Evolutionary conservation across 2,329 filamentous ascomycete genomes (phyloP).

Genomic region (Aciculosporium take): DNA sequence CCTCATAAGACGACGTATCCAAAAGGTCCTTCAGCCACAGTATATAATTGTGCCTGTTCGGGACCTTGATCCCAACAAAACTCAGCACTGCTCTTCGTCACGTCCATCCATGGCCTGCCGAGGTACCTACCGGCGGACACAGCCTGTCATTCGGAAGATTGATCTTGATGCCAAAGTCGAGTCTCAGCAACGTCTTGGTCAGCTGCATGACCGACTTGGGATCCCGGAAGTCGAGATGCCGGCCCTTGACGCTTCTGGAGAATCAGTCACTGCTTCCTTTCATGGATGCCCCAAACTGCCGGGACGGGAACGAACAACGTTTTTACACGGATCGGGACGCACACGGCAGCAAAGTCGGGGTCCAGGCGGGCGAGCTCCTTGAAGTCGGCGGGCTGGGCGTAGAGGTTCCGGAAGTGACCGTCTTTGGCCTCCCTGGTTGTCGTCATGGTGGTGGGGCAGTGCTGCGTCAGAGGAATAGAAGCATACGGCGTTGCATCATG

Average conservation of each 20-base stretch:
- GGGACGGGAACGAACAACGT: no score
- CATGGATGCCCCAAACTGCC: no score
- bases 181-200: slow-evolving; percentile 61
- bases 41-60: slow-evolving; percentile 72
- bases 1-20: slow-evolving; percentile 50
- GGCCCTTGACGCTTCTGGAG: slow-evolving; percentile 14
- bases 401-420: slow-evolving; percentile 25
- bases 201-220: slow-evolving; percentile 64
- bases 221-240: slow-evolving; percentile 66
- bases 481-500: neutral
- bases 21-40: slow-evolving; percentile 75
- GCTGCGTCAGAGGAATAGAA: neutral
- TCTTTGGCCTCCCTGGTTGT: slow-evolving; percentile 8
- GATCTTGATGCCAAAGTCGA: slow-evolving; percentile 60
- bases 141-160: slow-evolving; percentile 63
- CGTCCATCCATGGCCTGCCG: no score
- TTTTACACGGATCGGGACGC: neutral
- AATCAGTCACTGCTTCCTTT: neutral
- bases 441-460: neutral
- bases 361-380: slow-evolving; percentile 26
- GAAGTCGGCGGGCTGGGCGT: slow-evolving; percentile 28
- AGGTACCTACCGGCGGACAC: slow-evolving; percentile 70
- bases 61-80: slow-evolving; percentile 26
- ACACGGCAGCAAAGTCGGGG: slow-evolving; percentile 28
- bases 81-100: neutral